phyloP scores from a whole-genome alignment of 1,139 yeast species.

The Nakaseomyces bracarensis region DNA sequence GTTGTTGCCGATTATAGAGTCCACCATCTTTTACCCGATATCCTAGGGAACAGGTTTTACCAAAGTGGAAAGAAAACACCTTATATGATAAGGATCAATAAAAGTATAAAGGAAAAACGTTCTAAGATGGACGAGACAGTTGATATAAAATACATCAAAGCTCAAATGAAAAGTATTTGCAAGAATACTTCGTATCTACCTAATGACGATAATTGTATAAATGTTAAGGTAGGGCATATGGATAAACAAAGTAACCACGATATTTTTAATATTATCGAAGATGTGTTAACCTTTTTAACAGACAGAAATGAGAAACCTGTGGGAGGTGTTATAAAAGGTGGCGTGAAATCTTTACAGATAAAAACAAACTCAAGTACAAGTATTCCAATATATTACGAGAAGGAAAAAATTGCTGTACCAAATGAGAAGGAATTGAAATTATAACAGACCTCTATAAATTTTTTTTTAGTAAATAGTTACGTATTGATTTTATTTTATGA shows the following conservation, averaged over 20 bases:
- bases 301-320: constrained; percentile 44
- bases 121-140: constrained; percentile 23
- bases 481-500: not conserved
- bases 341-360: constrained; percentile 45
- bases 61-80: constrained; percentile 39
- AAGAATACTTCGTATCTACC: constrained; percentile 54
- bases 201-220: constrained; percentile 41
- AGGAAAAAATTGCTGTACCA: not conserved
- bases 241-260: constrained; percentile 38
- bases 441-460: not conserved
- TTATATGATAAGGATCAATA: constrained; percentile 56
- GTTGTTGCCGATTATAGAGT: constrained; percentile 59
- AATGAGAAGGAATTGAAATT: constrained; percentile 4
- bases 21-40: constrained; percentile 47
- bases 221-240: constrained; percentile 44
- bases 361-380: constrained; percentile 60
- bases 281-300: constrained; percentile 44
- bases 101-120: constrained; percentile 37
- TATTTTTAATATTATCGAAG: constrained; percentile 47
- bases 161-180: constrained; percentile 54
- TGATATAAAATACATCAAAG: constrained; percentile 52
- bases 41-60: constrained; percentile 50
- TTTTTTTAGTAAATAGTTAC: too few relatives aligned
- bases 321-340: constrained; percentile 45
- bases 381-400: constrained; percentile 36